Base-by-base conservation (phyloP, 2,329 filamentous ascomycete species). In the Lojkania enalia region DNA sequence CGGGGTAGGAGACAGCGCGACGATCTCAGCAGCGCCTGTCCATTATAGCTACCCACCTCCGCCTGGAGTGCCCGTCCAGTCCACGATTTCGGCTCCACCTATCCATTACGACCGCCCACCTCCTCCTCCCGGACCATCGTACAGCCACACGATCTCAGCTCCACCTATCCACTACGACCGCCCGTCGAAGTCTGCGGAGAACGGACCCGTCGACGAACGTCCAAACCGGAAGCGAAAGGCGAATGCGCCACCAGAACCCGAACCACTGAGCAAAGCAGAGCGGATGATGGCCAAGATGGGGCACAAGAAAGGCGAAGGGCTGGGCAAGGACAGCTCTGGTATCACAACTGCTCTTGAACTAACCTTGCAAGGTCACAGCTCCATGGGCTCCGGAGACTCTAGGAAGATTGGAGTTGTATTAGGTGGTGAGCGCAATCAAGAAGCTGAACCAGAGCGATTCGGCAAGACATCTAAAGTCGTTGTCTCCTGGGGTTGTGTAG, bases 201-300 rank as follows among this genome's bases (percentile, higher is more conserved):
- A 11, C 9, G 30, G 7, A 7, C 15, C 15, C 7, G 30, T 11
- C 9, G 9, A 11, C 30, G 30, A 33, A 7, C 9, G 15, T 6
- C 30, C 30, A 33, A 15, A 6, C 30, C 73, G 69, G 31, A 69
- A 56, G 44, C 71, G 70, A 42, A 48, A 68, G 51, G 54, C 30
- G 54, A 55, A 12, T 51, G 63, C 39, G 44, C 66, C 3, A 65
- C 71, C 30, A 62, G 73, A 25, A 67, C 61, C 65, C 11, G 67
- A 75, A 29, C 60, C 69, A 15, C 70, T 76, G 21, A 88, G 86
- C 39, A 96, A 96, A 68, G 94, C 90, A 0, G 83, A 90, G 55
- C 86, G 90, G 23, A 81, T 97, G 44, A 90, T 99, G 83, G 81
- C 83, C 49, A 97, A 96, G 67, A 94, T 96, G 72, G 94, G 94